Evolutionary conservation across 495 filamentous ascomycete species (phyloP).

Genomic region (Parathielavia appendiculata): DNA sequence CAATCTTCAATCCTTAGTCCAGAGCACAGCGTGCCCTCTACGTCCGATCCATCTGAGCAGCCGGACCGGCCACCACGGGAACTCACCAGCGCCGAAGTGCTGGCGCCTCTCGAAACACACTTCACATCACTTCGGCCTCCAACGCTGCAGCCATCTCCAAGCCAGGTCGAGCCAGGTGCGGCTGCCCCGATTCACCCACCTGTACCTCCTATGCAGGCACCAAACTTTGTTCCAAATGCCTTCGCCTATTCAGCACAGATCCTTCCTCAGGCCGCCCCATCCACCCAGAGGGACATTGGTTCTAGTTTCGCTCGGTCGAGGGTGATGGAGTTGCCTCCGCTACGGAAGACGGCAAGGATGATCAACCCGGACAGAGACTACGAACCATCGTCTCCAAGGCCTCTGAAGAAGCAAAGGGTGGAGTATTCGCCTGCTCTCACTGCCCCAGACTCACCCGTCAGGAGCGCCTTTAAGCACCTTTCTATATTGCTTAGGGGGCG

Average conservation of each 20-base stretch:
- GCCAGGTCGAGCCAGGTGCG: background rate
- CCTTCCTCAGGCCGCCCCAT: background rate
- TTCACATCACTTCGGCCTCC: background rate
- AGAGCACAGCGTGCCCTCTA: background rate
- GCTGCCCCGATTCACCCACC: background rate
- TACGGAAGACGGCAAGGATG: conserved; percentile 20
- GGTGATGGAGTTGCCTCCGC: background rate
- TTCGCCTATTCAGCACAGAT: background rate
- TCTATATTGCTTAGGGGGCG: conserved; percentile 16
- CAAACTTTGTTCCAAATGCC: background rate
- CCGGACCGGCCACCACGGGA: background rate
- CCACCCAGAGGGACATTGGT: no score
- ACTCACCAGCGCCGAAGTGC: background rate
- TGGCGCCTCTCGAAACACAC: background rate
- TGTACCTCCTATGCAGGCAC: background rate
- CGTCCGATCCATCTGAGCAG: background rate
- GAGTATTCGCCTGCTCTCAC: background rate
- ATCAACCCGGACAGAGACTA: conserved; percentile 6
- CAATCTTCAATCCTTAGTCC: background rate
- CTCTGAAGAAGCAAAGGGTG: conserved; percentile 12
- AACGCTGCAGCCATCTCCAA: background rate
- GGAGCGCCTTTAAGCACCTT: conserved; percentile 12
- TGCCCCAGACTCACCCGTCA: background rate
- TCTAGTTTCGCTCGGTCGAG: background rate
- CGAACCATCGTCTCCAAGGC: background rate